Evolutionary conservation across 768 basidiomycete genomes (phyloP), one percentile per base, ranked within the genome.

Genomic region (Amanita phalloides): DNA sequence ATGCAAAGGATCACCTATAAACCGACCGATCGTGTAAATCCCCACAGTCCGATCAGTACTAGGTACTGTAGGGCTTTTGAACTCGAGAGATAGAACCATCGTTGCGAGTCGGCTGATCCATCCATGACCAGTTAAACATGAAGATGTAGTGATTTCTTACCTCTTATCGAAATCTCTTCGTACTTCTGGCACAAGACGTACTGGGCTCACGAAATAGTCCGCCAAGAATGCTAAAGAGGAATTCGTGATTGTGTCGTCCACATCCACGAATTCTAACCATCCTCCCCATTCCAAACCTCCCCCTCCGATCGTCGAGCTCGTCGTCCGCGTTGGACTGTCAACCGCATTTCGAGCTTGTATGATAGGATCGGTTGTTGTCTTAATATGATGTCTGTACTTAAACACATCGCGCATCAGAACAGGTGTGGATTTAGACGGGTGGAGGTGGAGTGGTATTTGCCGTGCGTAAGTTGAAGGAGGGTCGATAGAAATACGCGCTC

Each of bases 391-490:
- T 17, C 17, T 17, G 17, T 17, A 17, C 49, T 2, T 61, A 55
- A 60, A 71, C 17, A 17, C 17, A 17, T 17, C 17, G 17, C 17
- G 17, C 17, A 76, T 10, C 54, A 59, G 71, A 71, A 76, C 1
- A 2, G 47, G 52, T 3, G 60, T 54, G 0, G 69, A 69, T 6
- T 54, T 59, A 30, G 78, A 72, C 2, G 82, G 82, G 58, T 82
- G 80, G 0, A 62, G 61, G 57, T 76, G 63, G 6, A 84, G 61
- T 4, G 83, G 83, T 28, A 78, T 59, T n/a, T 78, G 76, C 2
- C 79, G 74, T 0, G 82, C 77, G 56, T 79, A 83, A 6, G 74
- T 60, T 0, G 81, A 84, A 25, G 79, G 74, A 0, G 79, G 76
- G 1, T 64, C 55, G 13, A 83, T 55, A 20, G 67, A 67, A 55